phyloP scores from a whole-genome alignment of 202 grass and related monocot genomes.

The Panicum hallii region DNA sequence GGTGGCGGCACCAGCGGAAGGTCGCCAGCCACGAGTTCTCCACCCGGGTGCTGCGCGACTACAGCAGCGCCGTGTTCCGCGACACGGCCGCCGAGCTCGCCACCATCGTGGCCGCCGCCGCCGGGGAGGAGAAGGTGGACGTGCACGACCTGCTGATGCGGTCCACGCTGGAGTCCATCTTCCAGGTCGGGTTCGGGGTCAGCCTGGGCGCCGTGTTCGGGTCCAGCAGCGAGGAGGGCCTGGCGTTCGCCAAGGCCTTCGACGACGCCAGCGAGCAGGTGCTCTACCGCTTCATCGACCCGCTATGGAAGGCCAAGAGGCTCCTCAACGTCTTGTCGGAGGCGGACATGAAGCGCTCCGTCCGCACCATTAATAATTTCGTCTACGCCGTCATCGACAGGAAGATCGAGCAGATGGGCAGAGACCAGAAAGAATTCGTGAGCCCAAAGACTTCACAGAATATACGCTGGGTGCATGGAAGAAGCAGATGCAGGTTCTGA shows the following conservation, averaged over 20 bases:
- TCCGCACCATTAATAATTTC: conserved; percentile 59
- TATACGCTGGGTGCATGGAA: too few species aligned
- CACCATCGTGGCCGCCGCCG: conserved; percentile 21
- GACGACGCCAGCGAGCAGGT: conserved; percentile 63
- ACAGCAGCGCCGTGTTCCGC: conserved; percentile 63
- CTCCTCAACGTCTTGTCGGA: conserved; percentile 59
- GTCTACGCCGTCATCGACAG: conserved; percentile 55
- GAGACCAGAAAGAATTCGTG: conserved; percentile 46
- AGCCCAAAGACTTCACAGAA: background rate
- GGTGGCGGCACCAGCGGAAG: conserved; percentile 77
- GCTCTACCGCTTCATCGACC: conserved; percentile 52
- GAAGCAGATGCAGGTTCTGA: too few species aligned
- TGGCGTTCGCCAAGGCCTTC: conserved; percentile 64
- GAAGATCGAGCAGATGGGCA: conserved; percentile 51
- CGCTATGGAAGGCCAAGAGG: conserved; percentile 60
- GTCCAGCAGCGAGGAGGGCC: conserved; percentile 45
- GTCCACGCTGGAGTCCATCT: conserved; percentile 71
- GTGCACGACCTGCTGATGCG: conserved; percentile 68
- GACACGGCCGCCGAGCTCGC: conserved; percentile 49
- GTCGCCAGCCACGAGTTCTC: conserved; percentile 71
- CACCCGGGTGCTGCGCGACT: conserved; percentile 59
- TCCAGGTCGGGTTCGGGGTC: conserved; percentile 67
- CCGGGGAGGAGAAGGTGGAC: conserved; percentile 18
- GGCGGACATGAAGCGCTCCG: conserved; percentile 52
- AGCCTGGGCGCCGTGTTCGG: conserved; percentile 51